These are phyloP conservation scores for Metschnikowia kofuensis DNA, from an alignment of 805 yeast genomes.

Conservation along the genomic window DNA sequence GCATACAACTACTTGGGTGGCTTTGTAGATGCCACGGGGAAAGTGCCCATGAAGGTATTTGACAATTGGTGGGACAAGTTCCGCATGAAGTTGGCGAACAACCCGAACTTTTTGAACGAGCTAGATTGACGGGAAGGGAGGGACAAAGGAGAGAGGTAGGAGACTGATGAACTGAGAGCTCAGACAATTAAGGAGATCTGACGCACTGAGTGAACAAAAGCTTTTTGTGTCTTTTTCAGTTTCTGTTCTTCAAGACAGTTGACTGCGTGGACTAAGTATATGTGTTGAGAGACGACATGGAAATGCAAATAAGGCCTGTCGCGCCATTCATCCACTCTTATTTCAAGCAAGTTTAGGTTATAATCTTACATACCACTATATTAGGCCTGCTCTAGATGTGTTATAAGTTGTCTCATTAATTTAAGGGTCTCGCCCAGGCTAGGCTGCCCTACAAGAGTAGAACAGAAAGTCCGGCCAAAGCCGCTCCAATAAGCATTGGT, in stretches of 20 bases:
- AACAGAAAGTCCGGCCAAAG: slow-evolving; percentile 12
- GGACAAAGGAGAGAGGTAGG: neutral
- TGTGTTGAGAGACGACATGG: too few species aligned
- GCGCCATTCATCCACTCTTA: too few species aligned
- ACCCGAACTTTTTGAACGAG: slow-evolving; percentile 73
- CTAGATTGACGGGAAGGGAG: slow-evolving; percentile 4
- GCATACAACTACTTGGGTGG: slow-evolving; percentile 90
- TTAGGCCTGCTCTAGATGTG: too few species aligned
- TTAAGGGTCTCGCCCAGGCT: neutral
- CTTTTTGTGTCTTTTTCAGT: too few species aligned
- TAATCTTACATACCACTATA: too few species aligned
- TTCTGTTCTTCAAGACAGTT: too few species aligned
- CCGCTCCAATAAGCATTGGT: slow-evolving; percentile 8
- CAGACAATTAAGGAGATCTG: too few species aligned
- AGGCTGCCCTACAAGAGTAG: slow-evolving; percentile 7
- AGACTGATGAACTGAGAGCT: neutral
- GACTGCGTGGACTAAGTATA: too few species aligned
- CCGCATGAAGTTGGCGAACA: slow-evolving; percentile 66
- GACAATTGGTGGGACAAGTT: slow-evolving; percentile 97
- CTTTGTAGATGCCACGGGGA: slow-evolving; percentile 76
- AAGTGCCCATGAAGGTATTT: slow-evolving; percentile 81
- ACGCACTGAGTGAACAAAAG: too few species aligned
- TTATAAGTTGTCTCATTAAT: too few species aligned
- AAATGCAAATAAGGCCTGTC: too few species aligned
- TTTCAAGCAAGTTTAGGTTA: too few species aligned